Conservation (phyloP, 208 protist species). For the Chromosphaera perkinsii region DNA sequence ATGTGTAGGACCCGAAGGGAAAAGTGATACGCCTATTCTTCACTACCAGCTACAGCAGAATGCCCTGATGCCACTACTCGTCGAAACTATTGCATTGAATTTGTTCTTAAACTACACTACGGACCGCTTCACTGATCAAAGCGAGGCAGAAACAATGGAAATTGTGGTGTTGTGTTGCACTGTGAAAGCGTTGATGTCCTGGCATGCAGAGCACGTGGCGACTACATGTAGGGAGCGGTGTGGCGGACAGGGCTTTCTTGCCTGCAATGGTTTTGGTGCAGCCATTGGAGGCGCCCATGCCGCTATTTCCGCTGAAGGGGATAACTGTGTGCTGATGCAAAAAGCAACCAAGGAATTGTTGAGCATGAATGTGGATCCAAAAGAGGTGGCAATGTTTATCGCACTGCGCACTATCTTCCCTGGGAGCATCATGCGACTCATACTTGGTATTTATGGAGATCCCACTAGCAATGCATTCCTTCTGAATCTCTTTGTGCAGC, state of each 20-base stretch:
- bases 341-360: constrained; percentile 54
- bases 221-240: constrained; percentile 25
- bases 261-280: constrained; percentile 30
- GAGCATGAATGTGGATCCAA: too few species aligned
- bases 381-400: too few species aligned
- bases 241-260: constrained; percentile 35
- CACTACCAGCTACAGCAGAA: constrained; percentile 49
- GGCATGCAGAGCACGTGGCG: constrained; percentile 21
- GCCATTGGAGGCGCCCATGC: constrained; percentile 42
- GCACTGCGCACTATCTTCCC: too few species aligned
- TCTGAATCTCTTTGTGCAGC: too few species aligned
- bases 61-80: constrained; percentile 43
- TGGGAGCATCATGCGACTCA: too few species aligned
- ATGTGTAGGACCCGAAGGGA: constrained; percentile 33
- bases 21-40: constrained; percentile 44
- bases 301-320: constrained; percentile 46
- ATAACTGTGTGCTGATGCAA: constrained; percentile 56
- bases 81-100: constrained; percentile 38
- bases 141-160: too few species aligned
- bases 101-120: constrained; percentile 45
- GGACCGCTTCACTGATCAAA: constrained; percentile 38
- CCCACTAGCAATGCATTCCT: too few species aligned
- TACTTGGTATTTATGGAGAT: too few species aligned
- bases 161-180: constrained; percentile 32
- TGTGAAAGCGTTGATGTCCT: constrained; percentile 40